A percentile compares a stretch with the other conserved stretches of the same genome.
Evolutionary conservation across 331 rosid genomes (phyloP).

Genomic region (Telfairia occidentalis): DNA sequence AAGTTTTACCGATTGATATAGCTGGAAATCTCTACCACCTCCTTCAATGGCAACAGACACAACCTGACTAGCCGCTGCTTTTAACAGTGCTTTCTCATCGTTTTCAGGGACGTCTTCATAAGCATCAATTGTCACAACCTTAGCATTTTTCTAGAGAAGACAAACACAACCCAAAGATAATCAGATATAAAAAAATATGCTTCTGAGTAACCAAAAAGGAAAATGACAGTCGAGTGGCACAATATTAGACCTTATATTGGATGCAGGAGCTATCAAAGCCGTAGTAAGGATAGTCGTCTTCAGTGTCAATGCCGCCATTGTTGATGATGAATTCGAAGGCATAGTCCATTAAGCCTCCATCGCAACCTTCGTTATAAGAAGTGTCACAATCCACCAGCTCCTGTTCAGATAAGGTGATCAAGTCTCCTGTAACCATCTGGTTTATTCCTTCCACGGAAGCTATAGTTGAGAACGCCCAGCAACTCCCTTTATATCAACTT

Average conservation of each 20-base stretch:
- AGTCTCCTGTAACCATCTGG: constrained; percentile 63
- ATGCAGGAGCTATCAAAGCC: constrained; percentile 61
- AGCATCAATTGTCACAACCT: constrained; percentile 52
- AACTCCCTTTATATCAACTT: constrained; percentile 61
- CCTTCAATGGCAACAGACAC: constrained; percentile 76
- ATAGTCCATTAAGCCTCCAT: constrained; percentile 93
- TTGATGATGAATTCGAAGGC: constrained; percentile 72
- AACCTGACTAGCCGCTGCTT: constrained; percentile 69
- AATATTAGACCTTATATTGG: constrained; percentile 35
- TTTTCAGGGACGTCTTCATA: constrained; percentile 67
- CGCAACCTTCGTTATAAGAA: constrained; percentile 70
- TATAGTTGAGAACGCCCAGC: constrained; percentile 94
- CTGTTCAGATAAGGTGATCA: constrained; percentile 77
- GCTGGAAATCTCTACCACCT: constrained; percentile 86
- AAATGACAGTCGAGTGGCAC: background rate
- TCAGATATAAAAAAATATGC: background rate
- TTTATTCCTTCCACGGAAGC: constrained; percentile 73
- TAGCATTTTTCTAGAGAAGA: constrained; percentile 68
- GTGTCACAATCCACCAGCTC: constrained; percentile 89
- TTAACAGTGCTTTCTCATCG: constrained; percentile 55
- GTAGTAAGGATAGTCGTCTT: constrained; percentile 73
- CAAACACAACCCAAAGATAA: background rate
- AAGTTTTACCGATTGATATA: constrained; percentile 54
- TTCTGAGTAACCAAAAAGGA: background rate
- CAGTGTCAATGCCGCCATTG: constrained; percentile 85